phyloP scores from a whole-genome alignment of 2,329 filamentous ascomycete genomes.

The Diaporthe capsici region DNA sequence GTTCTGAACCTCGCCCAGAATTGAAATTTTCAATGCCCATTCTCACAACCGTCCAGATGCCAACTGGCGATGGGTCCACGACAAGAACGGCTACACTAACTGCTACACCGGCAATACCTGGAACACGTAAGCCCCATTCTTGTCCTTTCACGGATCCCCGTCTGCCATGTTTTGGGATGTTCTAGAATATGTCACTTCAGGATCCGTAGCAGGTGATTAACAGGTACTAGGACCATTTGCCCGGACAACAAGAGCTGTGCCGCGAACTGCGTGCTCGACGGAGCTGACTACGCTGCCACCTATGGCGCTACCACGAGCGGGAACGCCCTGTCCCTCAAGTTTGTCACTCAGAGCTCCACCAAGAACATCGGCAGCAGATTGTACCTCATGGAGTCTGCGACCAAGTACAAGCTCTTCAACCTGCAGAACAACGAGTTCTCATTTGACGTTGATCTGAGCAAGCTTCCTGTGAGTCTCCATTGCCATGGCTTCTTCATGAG shows the following conservation, averaged over 20 bases:
- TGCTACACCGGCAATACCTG: conserved; percentile 64
- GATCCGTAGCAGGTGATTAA: too few species aligned
- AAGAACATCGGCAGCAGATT: conserved; percentile 53
- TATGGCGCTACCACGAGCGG: conserved; percentile 67
- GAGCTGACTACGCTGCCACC: conserved; percentile 65
- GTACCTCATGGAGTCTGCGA: conserved; percentile 50
- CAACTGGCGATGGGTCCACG: conserved; percentile 72
- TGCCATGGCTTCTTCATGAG: conserved; percentile 39
- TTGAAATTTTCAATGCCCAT: conserved; percentile 53
- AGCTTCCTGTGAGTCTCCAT: conserved; percentile 69
- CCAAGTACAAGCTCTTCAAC: conserved; percentile 64
- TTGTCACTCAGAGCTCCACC: conserved; percentile 57
- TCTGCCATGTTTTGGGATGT: too few species aligned
- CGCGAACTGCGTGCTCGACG: conserved; percentile 69
- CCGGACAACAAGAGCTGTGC: conserved; percentile 64
- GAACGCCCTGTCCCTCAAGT: conserved; percentile 62
- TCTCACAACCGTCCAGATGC: conserved; percentile 49
- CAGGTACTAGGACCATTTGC: conserved; percentile 54
- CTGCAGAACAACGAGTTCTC: conserved; percentile 74
- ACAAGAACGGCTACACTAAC: conserved; percentile 60
- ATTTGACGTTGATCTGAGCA: conserved; percentile 75
- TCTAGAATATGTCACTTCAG: too few species aligned
- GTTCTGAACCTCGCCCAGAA: background rate
- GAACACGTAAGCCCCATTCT: conserved; percentile 50
- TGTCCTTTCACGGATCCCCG: too few species aligned